Base-by-base conservation (phyloP, 192 early-diverging fungal genomes). In the Physocladia obscura region DNA sequence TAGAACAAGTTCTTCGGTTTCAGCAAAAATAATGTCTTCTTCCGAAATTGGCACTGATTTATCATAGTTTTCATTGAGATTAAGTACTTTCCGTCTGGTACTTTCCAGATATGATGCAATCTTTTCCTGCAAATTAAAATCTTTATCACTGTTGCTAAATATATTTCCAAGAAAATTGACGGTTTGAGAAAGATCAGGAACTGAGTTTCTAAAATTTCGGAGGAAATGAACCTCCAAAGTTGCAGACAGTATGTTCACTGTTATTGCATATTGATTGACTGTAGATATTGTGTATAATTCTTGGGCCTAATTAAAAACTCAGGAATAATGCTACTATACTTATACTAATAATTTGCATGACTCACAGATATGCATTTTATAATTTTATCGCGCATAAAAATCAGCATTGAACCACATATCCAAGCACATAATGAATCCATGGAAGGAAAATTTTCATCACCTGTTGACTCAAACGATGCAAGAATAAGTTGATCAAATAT, bases 341-440 rank as follows among this genome's bases (percentile, higher is more conserved):
- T 49, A 38, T 34, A 27, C 65, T 68, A 1, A 34, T 34, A 22
- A 35, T 11, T 19, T 1, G 49, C 49, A 19, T 8, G 39, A 36
- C 65, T 68, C 50, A 68, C 65, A 32, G 65, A 31, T 11, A 22
- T 38, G 37, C 65, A 68, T 19, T 57, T 68, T 52, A 68, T 37
- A 4, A 68, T 54, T 56, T 57, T 55, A 29, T 68, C 65, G 29
- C 36, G 24, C 65, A 68, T 68, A 35, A 37, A 29, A 44, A 68
- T 21, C 6, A 68, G 54, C 65, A 68, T 68, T 2, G 52, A 68
- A 2, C 65, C 54, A 31, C 65, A 68, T 19, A 68, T 68, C 65
- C 65, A 68, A 30, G 65, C 65, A 22, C 65, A 68, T 13, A 68
- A 29, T 26, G 65, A 35, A 31, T 68, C 65, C 65, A 68, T 68